These are phyloP conservation scores for Botryotinia globosa DNA, from an alignment of 2,329 filamentous ascomycete genomes.

Conservation along the genomic window DNA sequence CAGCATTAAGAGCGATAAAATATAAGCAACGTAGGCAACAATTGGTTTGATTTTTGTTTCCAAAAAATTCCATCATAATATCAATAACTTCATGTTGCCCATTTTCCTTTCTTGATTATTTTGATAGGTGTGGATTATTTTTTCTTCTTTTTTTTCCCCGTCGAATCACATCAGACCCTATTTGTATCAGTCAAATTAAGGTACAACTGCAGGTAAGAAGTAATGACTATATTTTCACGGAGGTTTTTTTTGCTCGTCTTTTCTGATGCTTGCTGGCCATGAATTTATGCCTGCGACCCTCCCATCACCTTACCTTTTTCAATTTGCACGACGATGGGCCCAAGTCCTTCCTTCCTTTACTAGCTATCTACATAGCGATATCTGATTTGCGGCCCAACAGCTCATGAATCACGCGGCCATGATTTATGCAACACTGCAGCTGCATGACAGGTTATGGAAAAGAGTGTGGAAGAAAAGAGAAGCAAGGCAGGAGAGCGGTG, in stretches of 20 bases:
- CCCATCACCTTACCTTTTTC: not conserved
- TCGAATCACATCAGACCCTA: not conserved
- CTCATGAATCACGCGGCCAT: constrained; percentile 21
- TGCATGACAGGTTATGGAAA: constrained; percentile 17
- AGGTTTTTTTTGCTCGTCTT: not conserved
- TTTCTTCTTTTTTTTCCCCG: not conserved
- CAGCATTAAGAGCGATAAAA: not conserved
- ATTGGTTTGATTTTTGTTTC: not conserved
- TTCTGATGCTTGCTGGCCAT: constrained; percentile 8
- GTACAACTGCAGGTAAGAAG: constrained; percentile 11
- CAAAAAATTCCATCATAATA: not conserved
- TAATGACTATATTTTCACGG: not conserved
- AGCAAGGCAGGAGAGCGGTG: constrained; percentile 9
- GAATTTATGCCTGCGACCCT: constrained; percentile 4
- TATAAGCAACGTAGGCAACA: too few species aligned
- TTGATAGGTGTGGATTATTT: not conserved
- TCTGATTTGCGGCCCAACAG: constrained; percentile 21
- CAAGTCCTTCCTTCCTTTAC: constrained; percentile 21
- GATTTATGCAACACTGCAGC: constrained; percentile 17
- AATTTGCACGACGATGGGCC: constrained; percentile 10
- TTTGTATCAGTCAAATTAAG: constrained; percentile 2
- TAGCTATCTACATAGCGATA: constrained; percentile 15
- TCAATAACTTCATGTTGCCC: not conserved
- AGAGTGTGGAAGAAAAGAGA: constrained; percentile 15
- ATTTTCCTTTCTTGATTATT: constrained; percentile 3